Evolutionary conservation across 225 moss, liverwort and hornwort species (phyloP), one percentile per base, ranked within the genome.

Genomic region (Thuidium tamariscinum): DNA sequence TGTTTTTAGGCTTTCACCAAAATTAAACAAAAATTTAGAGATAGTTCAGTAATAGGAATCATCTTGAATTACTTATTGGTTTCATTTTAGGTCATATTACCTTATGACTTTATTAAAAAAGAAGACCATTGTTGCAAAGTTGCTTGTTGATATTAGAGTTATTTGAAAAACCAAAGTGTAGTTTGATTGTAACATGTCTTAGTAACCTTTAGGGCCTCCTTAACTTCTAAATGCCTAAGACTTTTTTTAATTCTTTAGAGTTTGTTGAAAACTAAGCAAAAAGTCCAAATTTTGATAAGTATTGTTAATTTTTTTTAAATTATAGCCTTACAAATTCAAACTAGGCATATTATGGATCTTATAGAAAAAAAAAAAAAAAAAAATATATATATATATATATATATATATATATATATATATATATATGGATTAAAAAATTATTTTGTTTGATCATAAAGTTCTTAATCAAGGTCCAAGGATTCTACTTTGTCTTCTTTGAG

Each of bases 91-190:
- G 2, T 41, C 1, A 39, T 23, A 36, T 66, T 65, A 6, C 6
- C 11, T 36, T 5, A 19, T 36, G 20, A 36, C 3, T 66, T 36
- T 66, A 36, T n/a, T 66, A 3, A 20, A 69, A 41, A 68, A 25
- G 7, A 0, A 0, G 39, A 0, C 4, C 4, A 7, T 23, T 13
- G 8, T 0, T 39, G 0, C 7, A 68, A 68, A 4, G 21, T 39
- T n/a, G 13, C 4, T 68, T 68, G 4, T 39, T 39, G 41, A 7
- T 39, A n/a, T n/a, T n/a, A n/a, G n/a, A n/a, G n/a, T n/a, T n/a
- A n/a, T n/a, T 41, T 25, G 2, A 39, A 68, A 23, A 39, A 4
- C 7, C 5, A 14, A 69, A 3, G 8, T 25, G 1, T 41, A 1
- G 2, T 41, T 25, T 25, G 25, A 69, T 41, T 69, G 14, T 14